Base-by-base conservation (phyloP, 257 asterid genomes). In the Solanum lycopersicoides region DNA sequence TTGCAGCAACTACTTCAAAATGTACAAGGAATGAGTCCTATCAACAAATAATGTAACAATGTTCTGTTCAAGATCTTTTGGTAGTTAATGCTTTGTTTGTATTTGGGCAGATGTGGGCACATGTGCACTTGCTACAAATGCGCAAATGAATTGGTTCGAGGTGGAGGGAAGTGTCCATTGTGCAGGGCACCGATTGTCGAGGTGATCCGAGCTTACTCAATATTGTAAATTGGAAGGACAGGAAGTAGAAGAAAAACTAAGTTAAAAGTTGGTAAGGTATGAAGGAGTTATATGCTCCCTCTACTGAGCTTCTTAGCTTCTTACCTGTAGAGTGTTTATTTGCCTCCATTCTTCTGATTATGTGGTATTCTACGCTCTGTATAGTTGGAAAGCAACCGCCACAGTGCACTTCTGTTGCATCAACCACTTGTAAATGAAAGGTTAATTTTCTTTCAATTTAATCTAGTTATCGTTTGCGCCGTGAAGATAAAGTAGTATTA, bases 201-300 rank as follows among this genome's bases (percentile, higher is more conserved):
- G 94, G 99, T 96, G 93, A 91, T 96, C 87, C 93, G 98, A 90
- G 98, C 99, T 90, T 96, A 96, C 95, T 93, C 98, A 79, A 93
- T 95, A 91, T 91, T 94, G 91, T 96, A 92, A 92, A 92, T 56
- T 45, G 83, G 12, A 53, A 85, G 76, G 83, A 85, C 83, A 21
- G 50, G 65, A 85, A 85, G 56, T 23, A 35, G 4, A 28, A 50
- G 86, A 90, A 63, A 88, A 42, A 35, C 37, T 75, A 25, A 86
- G 83, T 50, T 85, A 87, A 73, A 90, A 86, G 89, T 76, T 79
- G 90, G 87, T 66, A 83, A 79, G 90, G 76, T 72, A 20, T 92
- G 50, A 88, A 84, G 93, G 39, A 37, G 39, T 37, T 37, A 37
- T 6, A 85, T 83, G 65, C 6, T 66, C 82, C 66, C 84, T 86